Evolutionary conservation across 768 basidiomycete genomes (phyloP).

Genomic region (Termitomyces sp.): DNA sequence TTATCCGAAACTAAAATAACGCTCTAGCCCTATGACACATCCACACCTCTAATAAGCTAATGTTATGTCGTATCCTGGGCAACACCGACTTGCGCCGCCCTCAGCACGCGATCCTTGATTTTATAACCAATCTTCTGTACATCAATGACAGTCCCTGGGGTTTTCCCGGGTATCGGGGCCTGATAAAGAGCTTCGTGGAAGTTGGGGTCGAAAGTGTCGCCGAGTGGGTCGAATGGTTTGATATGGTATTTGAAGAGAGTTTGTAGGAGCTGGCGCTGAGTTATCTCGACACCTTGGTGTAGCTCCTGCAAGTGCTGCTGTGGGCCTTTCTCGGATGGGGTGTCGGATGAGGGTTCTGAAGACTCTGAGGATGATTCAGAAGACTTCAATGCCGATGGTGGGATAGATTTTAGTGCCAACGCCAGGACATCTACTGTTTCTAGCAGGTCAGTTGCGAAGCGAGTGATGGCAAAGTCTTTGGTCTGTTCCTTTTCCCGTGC

Average conservation of each 20-base stretch:
- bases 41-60: slow-evolving; percentile 15
- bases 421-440: slow-evolving; percentile 88
- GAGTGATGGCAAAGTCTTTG: slow-evolving; percentile 87
- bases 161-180: slow-evolving; percentile 84
- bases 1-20: slow-evolving; percentile 17
- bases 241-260: slow-evolving; percentile 91
- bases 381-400: slow-evolving; percentile 35
- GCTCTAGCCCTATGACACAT: slow-evolving; percentile 14
- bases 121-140: slow-evolving; percentile 89
- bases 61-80: slow-evolving; percentile 59
- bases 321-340: slow-evolving; percentile 44
- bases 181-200: slow-evolving; percentile 93
- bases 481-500: slow-evolving; percentile 90
- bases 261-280: slow-evolving; percentile 82
- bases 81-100: slow-evolving; percentile 96
- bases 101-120: slow-evolving; percentile 89
- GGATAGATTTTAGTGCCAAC: slow-evolving; percentile 79
- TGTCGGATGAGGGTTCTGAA: slow-evolving; percentile 18
- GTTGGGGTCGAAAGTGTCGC: slow-evolving; percentile 94
- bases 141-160: slow-evolving; percentile 85
- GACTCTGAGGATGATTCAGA: slow-evolving; percentile 21
- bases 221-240: slow-evolving; percentile 86
- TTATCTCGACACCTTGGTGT: slow-evolving; percentile 85
- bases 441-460: slow-evolving; percentile 85
- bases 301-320: slow-evolving; percentile 62